Base-by-base conservation (phyloP, 2,329 filamentous ascomycete genomes). In the Cladophialophora chaetospira region DNA sequence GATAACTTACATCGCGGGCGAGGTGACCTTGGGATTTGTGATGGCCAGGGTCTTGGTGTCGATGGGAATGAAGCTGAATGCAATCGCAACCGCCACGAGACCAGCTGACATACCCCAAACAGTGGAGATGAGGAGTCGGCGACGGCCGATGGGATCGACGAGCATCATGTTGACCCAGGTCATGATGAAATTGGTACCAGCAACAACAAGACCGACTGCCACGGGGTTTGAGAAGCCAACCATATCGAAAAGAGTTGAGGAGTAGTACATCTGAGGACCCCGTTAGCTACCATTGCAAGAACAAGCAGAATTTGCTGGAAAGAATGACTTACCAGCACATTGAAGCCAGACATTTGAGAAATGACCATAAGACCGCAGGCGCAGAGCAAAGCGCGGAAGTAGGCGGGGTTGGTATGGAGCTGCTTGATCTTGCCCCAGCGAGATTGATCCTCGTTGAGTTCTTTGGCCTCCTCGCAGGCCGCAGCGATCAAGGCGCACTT, bases 191-290 rank as follows among this genome's bases (percentile, higher is more conserved):
- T 48, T 48, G 15, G 45, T 48, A 89, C 87, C 79, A 0, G 91
- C 90, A 13, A 96, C 88, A 1, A 85, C 86, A 57, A 94, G 80
- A 1, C 89, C 89, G 1, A 88, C 91, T 44, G 93, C 80, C 0
- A 89, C 94, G 4, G 91, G 90, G 56, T 85, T 87, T 35, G 81
- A 79, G 70, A 96, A 96, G 0, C 88, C 88, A 1, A 96, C 81
- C 33, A 91, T 79, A 2, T 82, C 81, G 69, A 93, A 93, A 17
- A 93, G 89, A 4, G 88, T 91, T 2, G 88, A 88, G 0, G 88
- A 91, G 69, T 91, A 96, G 73, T 96, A 96, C 90, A 95, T 96
- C 21, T n/a, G n/a, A n/a, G n/a, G n/a, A n/a, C n/a, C n/a, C n/a
- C n/a, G n/a, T n/a, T n/a, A n/a, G n/a, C n/a, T n/a, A n/a, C n/a